Evolutionary conservation across 2,329 filamentous ascomycete species (phyloP), one percentile per base, ranked within the genome.

Genomic region (Aspergillus proliferans): DNA sequence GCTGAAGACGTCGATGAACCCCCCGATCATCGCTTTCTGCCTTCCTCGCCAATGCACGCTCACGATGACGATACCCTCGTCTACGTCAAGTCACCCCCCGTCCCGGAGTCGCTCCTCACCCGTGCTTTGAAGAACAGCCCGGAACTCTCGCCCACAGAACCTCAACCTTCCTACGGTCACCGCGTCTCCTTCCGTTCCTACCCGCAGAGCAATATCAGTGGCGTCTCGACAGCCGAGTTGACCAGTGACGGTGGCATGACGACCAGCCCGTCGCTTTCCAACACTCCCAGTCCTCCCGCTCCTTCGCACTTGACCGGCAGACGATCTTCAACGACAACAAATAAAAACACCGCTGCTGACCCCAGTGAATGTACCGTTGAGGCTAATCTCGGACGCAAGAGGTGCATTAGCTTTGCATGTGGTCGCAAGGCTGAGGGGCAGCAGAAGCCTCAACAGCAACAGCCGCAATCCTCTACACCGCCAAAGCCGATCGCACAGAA

Each of bases 221-320:
- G 86, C 51, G 79, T 87, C 42, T 95, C 91, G 1, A 94, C 89
- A 3, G 87, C 87, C 34, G 92, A 96, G 56, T 77, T 97, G 49
- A 96, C 90, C n/a, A 96, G 91, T 69, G 93, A 96, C 62, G 93
- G 88, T 50, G 91, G 88, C 51, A 74, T 94, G 51, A 95, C 91
- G 15, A 40, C 38, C 15, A 96, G 89, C 61, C 90, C 92, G 39
- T 86, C 88, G n/a, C 79, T 89, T 48, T 88, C 88, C 33, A 89
- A 83, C 66, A 92, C 89, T 0, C 89, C 91, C 1, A 97, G 92
- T 63, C 92, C 93, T 15, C 89, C 89, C n/a, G 76, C 85, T 2
- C 77, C 83, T 1, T 56, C 69, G 47, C 68, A 66, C 34, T 65
- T 68, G 52, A 57, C 61, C 52, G 49, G 53, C 39, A 59, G 67